phyloP scores from a whole-genome alignment of 305 asterid species.

The Withania somnifera region DNA sequence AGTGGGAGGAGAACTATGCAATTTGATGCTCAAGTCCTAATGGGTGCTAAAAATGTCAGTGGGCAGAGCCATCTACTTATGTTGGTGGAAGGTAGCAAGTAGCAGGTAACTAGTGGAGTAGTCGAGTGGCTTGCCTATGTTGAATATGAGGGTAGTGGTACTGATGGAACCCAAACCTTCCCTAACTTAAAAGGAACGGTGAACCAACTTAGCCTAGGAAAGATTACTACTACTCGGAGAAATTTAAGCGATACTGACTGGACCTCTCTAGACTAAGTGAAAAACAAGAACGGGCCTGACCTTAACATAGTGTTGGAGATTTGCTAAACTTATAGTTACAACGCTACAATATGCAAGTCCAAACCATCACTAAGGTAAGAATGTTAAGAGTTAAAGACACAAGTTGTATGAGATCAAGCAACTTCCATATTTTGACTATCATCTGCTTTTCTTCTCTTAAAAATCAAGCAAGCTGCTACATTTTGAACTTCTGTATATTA shows the following conservation, averaged over 20 bases:
- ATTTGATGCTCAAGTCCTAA: too few relatives aligned
- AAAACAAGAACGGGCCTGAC: not conserved
- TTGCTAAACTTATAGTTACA: not conserved
- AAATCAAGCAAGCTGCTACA: not conserved
- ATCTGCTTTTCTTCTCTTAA: not conserved
- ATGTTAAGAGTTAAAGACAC: not conserved
- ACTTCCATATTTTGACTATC: not conserved
- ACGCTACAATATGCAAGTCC: not conserved
- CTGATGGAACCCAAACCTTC: not conserved
- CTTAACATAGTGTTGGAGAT: not conserved
- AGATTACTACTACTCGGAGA: not conserved
- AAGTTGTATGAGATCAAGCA: not conserved
- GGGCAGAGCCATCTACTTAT: too few relatives aligned
- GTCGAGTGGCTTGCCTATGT: too few relatives aligned
- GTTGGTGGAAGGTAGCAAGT: too few relatives aligned
- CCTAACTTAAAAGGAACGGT: not conserved
- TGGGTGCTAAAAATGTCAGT: too few relatives aligned
- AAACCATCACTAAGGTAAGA: not conserved
- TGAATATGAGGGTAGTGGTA: not conserved
- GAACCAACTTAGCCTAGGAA: not conserved
- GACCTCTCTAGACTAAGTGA: not conserved
- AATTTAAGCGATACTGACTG: not conserved
- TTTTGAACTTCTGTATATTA: not conserved
- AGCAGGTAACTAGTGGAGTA: too few relatives aligned
- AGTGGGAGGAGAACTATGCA: too few relatives aligned